Conservation (phyloP, 2,329 filamentous ascomycete genomes). For the Paradendryphiella salina region DNA sequence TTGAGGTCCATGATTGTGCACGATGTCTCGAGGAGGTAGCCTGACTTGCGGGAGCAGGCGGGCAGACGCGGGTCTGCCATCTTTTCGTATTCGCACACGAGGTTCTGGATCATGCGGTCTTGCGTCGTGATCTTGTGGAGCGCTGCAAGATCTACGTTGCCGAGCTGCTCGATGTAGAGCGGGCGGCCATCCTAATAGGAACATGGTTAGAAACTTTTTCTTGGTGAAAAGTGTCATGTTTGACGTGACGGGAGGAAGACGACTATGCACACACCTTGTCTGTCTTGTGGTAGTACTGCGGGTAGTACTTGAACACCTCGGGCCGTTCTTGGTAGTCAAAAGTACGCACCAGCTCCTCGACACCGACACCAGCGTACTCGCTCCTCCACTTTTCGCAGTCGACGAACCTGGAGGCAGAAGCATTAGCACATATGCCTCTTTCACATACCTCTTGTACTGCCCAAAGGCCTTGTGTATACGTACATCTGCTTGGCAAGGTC, state of each 20-base stretch:
- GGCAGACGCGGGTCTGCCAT: conserved; percentile 89
- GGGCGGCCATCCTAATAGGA: conserved; percentile 80
- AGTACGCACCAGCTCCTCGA: conserved; percentile 76
- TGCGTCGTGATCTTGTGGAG: conserved; percentile 92
- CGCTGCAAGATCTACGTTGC: conserved; percentile 84
- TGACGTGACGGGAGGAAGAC: neutral
- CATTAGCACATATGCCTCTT: no score
- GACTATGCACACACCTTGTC: conserved; percentile 63
- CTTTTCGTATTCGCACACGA: conserved; percentile 97
- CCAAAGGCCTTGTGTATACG: conserved; percentile 41
- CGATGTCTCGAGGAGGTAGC: conserved; percentile 91
- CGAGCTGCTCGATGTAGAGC: conserved; percentile 94
- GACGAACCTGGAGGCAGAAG: conserved; percentile 68
- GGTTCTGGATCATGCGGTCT: conserved; percentile 94
- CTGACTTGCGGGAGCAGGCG: conserved; percentile 90
- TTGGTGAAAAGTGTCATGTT: neutral
- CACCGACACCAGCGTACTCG: conserved; percentile 67
- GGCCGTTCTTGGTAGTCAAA: conserved; percentile 89
- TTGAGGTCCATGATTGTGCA: conserved; percentile 99
- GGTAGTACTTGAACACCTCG: conserved; percentile 87
- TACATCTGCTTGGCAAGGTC: conserved; percentile 84
- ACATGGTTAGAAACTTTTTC: conserved; percentile 11
- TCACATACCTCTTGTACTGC: neutral
- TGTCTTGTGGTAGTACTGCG: conserved; percentile 98
- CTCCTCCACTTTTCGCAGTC: conserved; percentile 90